Base-by-base conservation (phyloP, 2,329 filamentous ascomycete genomes). In the Diaporthe citrichinensis region DNA sequence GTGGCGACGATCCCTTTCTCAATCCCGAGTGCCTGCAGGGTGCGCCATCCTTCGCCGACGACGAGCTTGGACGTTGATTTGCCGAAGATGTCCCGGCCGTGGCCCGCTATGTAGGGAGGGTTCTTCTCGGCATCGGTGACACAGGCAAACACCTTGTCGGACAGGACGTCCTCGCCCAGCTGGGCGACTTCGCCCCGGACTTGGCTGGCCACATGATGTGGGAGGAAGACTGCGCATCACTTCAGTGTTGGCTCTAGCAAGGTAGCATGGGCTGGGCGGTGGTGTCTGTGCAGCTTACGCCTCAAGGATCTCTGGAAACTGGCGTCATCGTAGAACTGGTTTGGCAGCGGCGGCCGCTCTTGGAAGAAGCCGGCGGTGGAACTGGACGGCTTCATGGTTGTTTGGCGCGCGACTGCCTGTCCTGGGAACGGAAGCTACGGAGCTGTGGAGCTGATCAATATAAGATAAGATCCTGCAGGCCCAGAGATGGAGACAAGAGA, bases 1-100 rank as follows among this genome's bases (percentile, higher is more conserved):
- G 46, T 68, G 14, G 65, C 46, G 23, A 71, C 59, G 36, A 72
- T 76, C 80, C 92, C 92, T 77, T 90, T 88, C 44, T 85, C 81
- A 23, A 90, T 87, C 0, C 91, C 91, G 78, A 92, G 89, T 2
- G 87, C 85, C 78, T 92, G 91, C 3, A 94, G 84, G 55, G 87
- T 85, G 53, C 88, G 86, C 93, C 93, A 95, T 39, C 94, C 93
- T 77, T 92, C 88, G 0, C 89, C 88, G 0, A 92, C 92, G 49
- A 93, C 86, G 2, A 95, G 84, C 46, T 91, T 88, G 62, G 90
- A 89, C 9, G 85, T 88, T 68, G 89, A 89, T 69, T 87, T 86
- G 1, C 93, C 92, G 81, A 94, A 94, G 0, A 89, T 89, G 79
- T 92, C 89, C 15, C 90, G 86, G 1, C 90, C 88, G 57, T 87